Conservation (phyloP, 768 basidiomycete genomes). For the Hygrophoropsis aurantiaca region DNA sequence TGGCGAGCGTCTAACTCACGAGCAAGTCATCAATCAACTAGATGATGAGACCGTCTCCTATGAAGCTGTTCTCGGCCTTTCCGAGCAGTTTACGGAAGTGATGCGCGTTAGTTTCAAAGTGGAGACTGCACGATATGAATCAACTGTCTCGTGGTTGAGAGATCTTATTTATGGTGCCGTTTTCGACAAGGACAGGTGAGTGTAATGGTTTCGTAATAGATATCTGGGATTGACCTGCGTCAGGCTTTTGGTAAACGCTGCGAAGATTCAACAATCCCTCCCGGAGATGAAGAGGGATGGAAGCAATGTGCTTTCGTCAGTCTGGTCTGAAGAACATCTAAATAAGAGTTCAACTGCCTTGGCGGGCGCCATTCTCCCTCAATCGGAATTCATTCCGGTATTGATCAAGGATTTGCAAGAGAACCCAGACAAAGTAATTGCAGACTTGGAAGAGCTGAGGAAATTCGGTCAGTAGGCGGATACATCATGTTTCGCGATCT, state of each 20-base stretch:
- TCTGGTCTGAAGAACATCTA: conserved; percentile 66
- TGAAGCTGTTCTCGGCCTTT: conserved; percentile 65
- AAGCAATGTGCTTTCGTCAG: conserved; percentile 69
- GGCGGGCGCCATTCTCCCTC: conserved; percentile 65
- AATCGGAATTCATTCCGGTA: conserved; percentile 77
- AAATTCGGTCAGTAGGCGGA: conserved; percentile 49
- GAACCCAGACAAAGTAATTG: conserved; percentile 67
- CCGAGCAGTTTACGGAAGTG: conserved; percentile 68
- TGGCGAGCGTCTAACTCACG: conserved; percentile 75
- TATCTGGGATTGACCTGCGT: neutral
- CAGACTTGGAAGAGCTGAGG: conserved; percentile 75
- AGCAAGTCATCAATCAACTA: conserved; percentile 87
- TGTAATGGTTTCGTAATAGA: neutral
- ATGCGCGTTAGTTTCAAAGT: conserved; percentile 82
- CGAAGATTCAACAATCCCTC: conserved; percentile 86
- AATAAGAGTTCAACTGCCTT: conserved; percentile 69
- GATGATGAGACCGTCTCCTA: conserved; percentile 92
- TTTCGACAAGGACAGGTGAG: conserved; percentile 79
- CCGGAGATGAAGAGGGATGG: conserved; percentile 93
- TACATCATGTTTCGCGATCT: neutral
- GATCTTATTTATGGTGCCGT: conserved; percentile 75
- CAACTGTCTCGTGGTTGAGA: conserved; percentile 81
- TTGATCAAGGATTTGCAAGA: conserved; percentile 72
- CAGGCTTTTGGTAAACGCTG: conserved; percentile 82
- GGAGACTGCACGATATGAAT: conserved; percentile 74